Base-by-base conservation (phyloP, 495 filamentous ascomycete genomes). In the Aspergillus sparsus region DNA sequence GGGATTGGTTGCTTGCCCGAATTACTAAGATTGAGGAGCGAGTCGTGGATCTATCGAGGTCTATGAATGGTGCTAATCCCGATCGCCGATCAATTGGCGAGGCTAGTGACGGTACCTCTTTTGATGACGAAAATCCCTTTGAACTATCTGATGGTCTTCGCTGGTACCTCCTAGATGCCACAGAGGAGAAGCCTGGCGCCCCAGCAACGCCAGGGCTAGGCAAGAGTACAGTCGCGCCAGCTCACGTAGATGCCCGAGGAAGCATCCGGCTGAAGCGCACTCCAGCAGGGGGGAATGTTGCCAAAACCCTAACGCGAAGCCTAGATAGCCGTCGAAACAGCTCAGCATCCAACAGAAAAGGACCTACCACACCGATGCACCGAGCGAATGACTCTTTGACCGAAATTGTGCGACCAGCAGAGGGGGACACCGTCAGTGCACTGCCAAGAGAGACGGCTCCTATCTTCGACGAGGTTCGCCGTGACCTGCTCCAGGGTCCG, bases 51-150 rank as follows among this genome's bases (percentile, higher is more conserved):
- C 77, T 99, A 1, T 93, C 91, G 41, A 92, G 88, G 68, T 82
- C 86, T 4, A 77, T 90, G 66, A 83, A 84, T 54, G 70, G 69
- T 10, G 67, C 63, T 36, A 86, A 80, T 73, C 70, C 83, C 65
- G 86, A 87, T 55, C 76, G 81, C 45, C 72, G 74, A 47, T 85
- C 83, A 4, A 72, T 85, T 7, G 80, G 77, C 8, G 74, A 78
- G 39, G 73, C 73, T 34, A 83, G 78, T 70, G 85, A 87, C 53
- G 82, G 77, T 12, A 77, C 79, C 16, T 84, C 83, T 6, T 79
- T 87, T n/a, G 91, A 94, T 45, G 93, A 98, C 61, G 94, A 99
- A 58, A 99, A 99, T 69, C 94, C 94, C 2, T 99, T 98, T 66
- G 93, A 97, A 62, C 82, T 99, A 13, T 96, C 92, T 0, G 94